A percentile compares a stretch with the other conserved stretches of the same genome.
Evolutionary conservation across 2,329 filamentous ascomycete genomes (phyloP).

Genomic region (Monosporascus sp.): DNA sequence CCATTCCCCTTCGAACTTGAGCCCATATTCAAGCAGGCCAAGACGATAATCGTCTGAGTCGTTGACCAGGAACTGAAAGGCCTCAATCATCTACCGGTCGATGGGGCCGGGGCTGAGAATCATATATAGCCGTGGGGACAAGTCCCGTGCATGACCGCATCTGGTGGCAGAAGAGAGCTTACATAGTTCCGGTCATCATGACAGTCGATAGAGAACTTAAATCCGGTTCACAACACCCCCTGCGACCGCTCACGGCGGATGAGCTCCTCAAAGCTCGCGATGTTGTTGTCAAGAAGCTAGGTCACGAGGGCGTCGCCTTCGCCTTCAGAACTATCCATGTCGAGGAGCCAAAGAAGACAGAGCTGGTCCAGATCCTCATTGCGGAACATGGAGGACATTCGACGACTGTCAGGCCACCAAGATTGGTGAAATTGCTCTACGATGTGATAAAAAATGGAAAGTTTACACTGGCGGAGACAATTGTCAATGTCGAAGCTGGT

Average conservation of each 20-base stretch:
- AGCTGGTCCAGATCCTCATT: conserved; percentile 19
- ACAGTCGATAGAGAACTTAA: neutral
- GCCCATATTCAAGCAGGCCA: neutral
- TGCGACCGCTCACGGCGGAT: conserved; percentile 22
- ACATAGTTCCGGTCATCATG: neutral
- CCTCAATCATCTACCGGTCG: neutral
- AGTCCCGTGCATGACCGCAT: neutral
- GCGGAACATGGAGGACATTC: conserved; percentile 23
- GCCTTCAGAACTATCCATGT: conserved; percentile 23
- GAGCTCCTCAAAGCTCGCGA: conserved; percentile 22
- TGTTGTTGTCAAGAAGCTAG: conserved; percentile 17
- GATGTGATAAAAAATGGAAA: conserved; percentile 31
- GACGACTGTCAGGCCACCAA: conserved; percentile 23
- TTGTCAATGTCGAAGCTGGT: conserved; percentile 32
- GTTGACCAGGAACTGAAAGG: neutral
- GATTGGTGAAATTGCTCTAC: conserved; percentile 42
- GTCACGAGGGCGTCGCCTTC: conserved; percentile 16
- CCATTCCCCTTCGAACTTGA: neutral
- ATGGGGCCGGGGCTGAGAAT: neutral
- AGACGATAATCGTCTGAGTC: neutral
- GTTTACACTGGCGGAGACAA: conserved; percentile 30
- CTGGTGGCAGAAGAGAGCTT: neutral
- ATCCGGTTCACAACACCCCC: conserved; percentile 17
- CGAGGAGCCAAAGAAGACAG: conserved; percentile 23
- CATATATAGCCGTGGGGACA: neutral